Evolutionary conservation across 805 yeast species (phyloP).

Genomic region (Saturnispora zaruensis): DNA sequence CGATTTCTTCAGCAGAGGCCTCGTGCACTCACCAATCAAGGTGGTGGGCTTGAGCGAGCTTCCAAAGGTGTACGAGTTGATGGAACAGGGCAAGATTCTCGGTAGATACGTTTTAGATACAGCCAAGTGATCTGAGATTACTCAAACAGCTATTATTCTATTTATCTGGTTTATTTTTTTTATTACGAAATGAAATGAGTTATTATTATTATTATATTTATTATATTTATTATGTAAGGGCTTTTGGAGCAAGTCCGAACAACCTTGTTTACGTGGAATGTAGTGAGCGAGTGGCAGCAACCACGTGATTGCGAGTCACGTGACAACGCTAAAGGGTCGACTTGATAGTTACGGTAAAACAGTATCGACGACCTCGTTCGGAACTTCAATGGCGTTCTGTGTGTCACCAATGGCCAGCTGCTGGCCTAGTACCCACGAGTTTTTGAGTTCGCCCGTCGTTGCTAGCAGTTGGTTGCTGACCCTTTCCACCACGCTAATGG

Average conservation of each 20-base stretch:
- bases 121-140: constrained; percentile 35
- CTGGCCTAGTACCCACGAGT: neutral
- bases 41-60: constrained; percentile 70
- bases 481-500: neutral
- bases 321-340: no score
- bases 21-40: constrained; percentile 58
- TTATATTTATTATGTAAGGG: neutral
- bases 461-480: neutral
- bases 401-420: neutral
- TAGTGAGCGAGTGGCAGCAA: neutral
- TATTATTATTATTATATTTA: no score
- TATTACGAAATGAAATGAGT: constrained; percentile 3
- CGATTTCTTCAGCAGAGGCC: constrained; percentile 62
- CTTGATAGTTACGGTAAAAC: neutral
- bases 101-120: constrained; percentile 90
- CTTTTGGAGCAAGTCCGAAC: neutral
- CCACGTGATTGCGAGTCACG: neutral
- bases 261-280: neutral
- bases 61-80: constrained; percentile 59
- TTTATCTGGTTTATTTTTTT: neutral
- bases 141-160: neutral
- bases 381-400: neutral
- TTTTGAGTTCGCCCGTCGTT: neutral
- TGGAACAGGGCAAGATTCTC: constrained; percentile 79
- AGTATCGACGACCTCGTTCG: neutral